Evolutionary conservation across 2,329 filamentous ascomycete species (phyloP), one percentile per base, ranked within the genome.

Genomic region (Colletotrichum liaoningense): DNA sequence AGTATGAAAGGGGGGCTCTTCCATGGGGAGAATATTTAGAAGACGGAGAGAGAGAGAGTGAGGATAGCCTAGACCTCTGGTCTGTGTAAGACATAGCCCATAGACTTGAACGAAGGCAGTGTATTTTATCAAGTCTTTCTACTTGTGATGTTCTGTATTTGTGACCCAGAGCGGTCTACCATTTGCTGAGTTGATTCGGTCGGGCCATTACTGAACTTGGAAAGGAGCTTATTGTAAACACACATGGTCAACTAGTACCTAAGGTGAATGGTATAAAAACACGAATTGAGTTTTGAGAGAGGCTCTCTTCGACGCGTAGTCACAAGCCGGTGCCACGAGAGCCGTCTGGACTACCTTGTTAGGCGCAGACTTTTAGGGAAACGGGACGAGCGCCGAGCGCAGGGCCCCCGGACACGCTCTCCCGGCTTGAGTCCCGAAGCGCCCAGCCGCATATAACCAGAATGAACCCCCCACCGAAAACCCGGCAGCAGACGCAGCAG

Each of bases 31-130:
- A 42, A 5, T 74, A 69, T 69, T 72, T 78, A 74, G 77, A 76
- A 76, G 79, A 74, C 77, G 75, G 76, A 79, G 76, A 75, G 75
- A 76, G 22, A 22, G 22, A 22, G 19, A 49, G 42, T 7, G 42
- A 49, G 38, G 14, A 42, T 42, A 16, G 74, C 63, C 66, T 63
- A 77, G 78, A 78, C 78, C 76, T 72, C 54, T 67, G 65, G 77
- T 76, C 79, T 79, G 77, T 81, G 80, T 81, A 82, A 79, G 76
- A 81, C 78, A 80, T 80, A 80, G 78, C 73, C 73, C 79, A 81
- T 80, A 79, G 78, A 79, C 76, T 75, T 69, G 74, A 76, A 74
- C 59, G 49, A 74, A 74, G 72, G 72, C 67, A 69, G 69, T 74
- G 72, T 74, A 72, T 74, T 72, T 35, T 73, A 73, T 66, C n/a